Conservation (phyloP, 495 filamentous ascomycete species). For the Geopyxis carbonaria region DNA sequence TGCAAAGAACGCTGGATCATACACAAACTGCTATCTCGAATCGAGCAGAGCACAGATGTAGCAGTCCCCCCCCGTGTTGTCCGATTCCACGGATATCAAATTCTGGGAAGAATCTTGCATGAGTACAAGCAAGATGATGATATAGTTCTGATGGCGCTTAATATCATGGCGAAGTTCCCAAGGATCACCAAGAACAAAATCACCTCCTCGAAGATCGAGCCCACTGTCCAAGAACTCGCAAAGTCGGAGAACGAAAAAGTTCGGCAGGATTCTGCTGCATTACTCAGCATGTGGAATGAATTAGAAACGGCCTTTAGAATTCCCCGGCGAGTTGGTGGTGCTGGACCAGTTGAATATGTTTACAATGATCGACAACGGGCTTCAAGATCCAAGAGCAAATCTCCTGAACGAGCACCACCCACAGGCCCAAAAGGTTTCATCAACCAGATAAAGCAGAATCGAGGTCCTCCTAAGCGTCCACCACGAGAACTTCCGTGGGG, state of each 20-base stretch:
- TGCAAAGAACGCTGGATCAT: constrained; percentile 99
- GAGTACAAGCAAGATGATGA: constrained; percentile 79
- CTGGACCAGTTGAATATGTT: constrained; percentile 2
- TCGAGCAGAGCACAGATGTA: constrained; percentile 81
- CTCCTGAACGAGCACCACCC: constrained; percentile 1
- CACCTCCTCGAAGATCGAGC: constrained; percentile 86
- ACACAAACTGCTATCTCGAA: constrained; percentile 78
- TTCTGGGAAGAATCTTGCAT: constrained; percentile 67
- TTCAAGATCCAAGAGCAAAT: constrained; percentile 8
- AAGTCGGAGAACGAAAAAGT: constrained; percentile 46
- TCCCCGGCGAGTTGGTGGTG: constrained; percentile 41
- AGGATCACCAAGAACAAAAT: constrained; percentile 95
- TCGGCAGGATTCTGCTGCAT: constrained; percentile 48
- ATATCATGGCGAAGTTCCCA: constrained; percentile 77
- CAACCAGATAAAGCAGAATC: constrained; percentile 1
- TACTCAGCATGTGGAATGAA: constrained; percentile 75
- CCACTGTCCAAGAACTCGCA: constrained; percentile 51
- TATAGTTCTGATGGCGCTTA: constrained; percentile 71
- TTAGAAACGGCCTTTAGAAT: constrained; percentile 90
- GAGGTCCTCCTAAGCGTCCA: constrained; percentile 7
- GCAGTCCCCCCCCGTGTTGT: constrained; percentile 74
- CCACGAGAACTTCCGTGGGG: constrained; percentile 20
- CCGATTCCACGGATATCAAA: constrained; percentile 92
- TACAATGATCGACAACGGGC: constrained; percentile 19
- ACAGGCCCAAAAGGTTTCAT: background rate